These are phyloP conservation scores for Trichaptum fuscoviolaceum DNA, from an alignment of 768 basidiomycete genomes.

Conservation along the genomic window DNA sequence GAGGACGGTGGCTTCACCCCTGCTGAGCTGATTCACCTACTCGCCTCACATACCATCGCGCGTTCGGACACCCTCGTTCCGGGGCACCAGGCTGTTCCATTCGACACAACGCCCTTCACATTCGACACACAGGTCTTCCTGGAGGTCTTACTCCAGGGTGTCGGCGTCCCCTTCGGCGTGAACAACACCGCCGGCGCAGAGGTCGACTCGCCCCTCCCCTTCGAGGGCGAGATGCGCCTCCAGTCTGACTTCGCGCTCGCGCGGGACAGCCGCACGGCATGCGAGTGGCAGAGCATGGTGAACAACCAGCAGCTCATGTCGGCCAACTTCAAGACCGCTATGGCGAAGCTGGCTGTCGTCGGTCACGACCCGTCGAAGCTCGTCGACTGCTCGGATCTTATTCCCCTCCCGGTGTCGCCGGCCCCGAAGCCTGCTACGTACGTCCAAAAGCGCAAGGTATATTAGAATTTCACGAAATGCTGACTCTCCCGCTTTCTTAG, in stretches of 20 bases:
- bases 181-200: slow-evolving; percentile 11
- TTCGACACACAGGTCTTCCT: slow-evolving; percentile 17
- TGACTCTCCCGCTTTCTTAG: background rate
- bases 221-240: slow-evolving; percentile 16
- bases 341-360: slow-evolving; percentile 15
- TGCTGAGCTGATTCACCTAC: slow-evolving; percentile 11
- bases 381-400: slow-evolving; percentile 14
- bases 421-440: slow-evolving; percentile 11
- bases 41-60: slow-evolving; percentile 16
- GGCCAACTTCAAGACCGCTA: slow-evolving; percentile 6
- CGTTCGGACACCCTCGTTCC: slow-evolving; percentile 13
- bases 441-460: slow-evolving; percentile 8
- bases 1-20: slow-evolving; percentile 14
- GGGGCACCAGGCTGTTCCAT: slow-evolving; percentile 6
- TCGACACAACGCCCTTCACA: slow-evolving; percentile 14
- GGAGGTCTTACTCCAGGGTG: slow-evolving; percentile 15
- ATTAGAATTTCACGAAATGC: background rate
- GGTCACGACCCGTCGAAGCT: slow-evolving; percentile 10
- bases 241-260: slow-evolving; percentile 15
- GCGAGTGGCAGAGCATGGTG: slow-evolving; percentile 16
- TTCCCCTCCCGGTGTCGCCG: slow-evolving; percentile 9
- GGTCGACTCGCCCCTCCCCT: slow-evolving; percentile 12
- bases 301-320: slow-evolving; percentile 1
- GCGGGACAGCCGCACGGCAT: slow-evolving; percentile 14
- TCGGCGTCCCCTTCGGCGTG: slow-evolving; percentile 12